Evolutionary conservation across 371 early-diverging fungal species (phyloP), one percentile per base, ranked within the genome.

Genomic region (Syncephalastrum contaminatum): DNA sequence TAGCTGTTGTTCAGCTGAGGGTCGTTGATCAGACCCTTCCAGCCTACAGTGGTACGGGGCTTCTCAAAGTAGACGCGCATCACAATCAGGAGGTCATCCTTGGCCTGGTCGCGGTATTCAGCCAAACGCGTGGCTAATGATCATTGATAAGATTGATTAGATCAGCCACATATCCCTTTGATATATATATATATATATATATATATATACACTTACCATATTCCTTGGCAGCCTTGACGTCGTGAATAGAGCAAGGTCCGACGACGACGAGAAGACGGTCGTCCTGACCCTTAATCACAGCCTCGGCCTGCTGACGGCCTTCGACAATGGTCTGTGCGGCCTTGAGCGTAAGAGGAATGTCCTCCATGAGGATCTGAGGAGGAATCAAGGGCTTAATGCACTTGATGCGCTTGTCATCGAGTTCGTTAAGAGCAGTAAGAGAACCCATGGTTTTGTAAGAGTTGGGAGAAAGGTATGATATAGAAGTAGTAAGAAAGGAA

Each of bases 61-160:
- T 95, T 95, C 68, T 94, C 95, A 83, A 96, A 95, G 83, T 95
- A 91, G 49, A 90, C 92, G 39, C 96, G 83, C 96, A 95, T 95
- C 47, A 95, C 72, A 61, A 95, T 87, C 51, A 82, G 73, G 58
- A 95, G 66, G 46, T 93, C 93, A 40, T 85, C 85, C 51, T 80
- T 72, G 14, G 80, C 71, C 14, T 60, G 53, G 13, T 86, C 75
- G 16, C 84, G 86, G 51, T 84, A 81, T 51, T 67, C 73, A 59
- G 81, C 81, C 51, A 91, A 80, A 13, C 49, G 58, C 7, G 54
- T 43, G 19, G 82, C 74, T 73, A 62, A 58, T 18, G 13, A 36
- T 12, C 4, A 7, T 14, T 55, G 6, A 25, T 0, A 30, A 30
- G 36, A 30, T 30, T 10, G 36, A 30, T 30, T 10, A 30, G 36